Evolutionary conservation across 305 asterid genomes (phyloP).

Genomic region (Striga hermonthica): DNA sequence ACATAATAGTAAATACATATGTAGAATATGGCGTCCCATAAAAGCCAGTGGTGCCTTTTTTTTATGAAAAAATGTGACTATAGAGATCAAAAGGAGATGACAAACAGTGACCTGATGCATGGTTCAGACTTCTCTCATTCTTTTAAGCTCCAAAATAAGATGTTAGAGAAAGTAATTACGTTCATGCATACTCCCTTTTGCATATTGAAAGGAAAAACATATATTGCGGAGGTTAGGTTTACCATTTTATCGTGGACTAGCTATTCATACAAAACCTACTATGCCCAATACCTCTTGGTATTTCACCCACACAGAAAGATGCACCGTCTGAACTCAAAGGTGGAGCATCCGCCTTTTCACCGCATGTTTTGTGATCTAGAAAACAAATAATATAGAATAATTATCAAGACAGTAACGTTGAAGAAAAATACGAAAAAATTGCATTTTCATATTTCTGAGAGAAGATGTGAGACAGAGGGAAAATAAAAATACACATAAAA

Average conservation of each 20-base stretch:
- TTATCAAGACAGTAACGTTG: slow-evolving; percentile 24
- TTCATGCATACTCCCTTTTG: too few relatives aligned
- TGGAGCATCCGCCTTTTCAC: slow-evolving; percentile 37
- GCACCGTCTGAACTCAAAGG: slow-evolving; percentile 44
- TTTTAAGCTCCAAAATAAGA: too few relatives aligned
- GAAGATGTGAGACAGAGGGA: neutral
- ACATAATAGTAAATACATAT: neutral
- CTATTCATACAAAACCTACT: neutral
- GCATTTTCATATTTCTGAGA: neutral
- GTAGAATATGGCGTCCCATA: neutral
- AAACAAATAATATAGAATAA: slow-evolving; percentile 26
- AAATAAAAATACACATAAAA: slow-evolving; percentile 4
- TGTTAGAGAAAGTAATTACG: too few relatives aligned
- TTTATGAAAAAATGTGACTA: too few relatives aligned
- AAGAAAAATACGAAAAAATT: slow-evolving; percentile 3
- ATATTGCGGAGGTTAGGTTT: neutral
- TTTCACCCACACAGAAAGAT: slow-evolving; percentile 68
- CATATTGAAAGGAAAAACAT: too few relatives aligned
- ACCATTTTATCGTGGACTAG: slow-evolving; percentile 14
- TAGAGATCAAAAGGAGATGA: too few relatives aligned
- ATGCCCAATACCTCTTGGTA: slow-evolving; percentile 79
- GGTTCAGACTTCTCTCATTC: too few relatives aligned
- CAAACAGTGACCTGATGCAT: too few relatives aligned
- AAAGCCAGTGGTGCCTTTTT: neutral
- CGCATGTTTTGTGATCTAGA: slow-evolving; percentile 82